Evolutionary conservation across 2,329 filamentous ascomycete species (phyloP).

Genomic region (Colletotrichum gigasporum): DNA sequence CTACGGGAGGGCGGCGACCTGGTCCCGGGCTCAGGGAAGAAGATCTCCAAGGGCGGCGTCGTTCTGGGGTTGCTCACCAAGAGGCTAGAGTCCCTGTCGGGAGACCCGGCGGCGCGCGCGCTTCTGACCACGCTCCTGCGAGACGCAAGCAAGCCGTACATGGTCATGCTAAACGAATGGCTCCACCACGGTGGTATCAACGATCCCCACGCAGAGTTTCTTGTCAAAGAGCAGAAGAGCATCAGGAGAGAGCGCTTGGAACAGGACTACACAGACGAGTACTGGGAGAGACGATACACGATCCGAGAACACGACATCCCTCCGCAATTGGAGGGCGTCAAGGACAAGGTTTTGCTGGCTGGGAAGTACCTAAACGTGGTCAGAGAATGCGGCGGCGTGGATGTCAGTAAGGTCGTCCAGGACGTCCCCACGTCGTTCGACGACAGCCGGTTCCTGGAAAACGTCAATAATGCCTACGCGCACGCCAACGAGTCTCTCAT

Average conservation of each 20-base stretch:
- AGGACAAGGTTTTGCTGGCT: conserved; percentile 92
- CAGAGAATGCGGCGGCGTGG: conserved; percentile 93
- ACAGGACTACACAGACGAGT: conserved; percentile 98
- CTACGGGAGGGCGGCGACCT: conserved; percentile 88
- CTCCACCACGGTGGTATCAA: conserved; percentile 94
- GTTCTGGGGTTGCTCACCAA: conserved; percentile 90
- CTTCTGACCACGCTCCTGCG: conserved; percentile 84
- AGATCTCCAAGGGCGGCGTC: conserved; percentile 95
- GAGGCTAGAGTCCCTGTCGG: conserved; percentile 87
- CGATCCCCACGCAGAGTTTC: conserved; percentile 92
- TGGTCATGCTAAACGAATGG: conserved; percentile 99
- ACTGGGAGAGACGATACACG: conserved; percentile 98
- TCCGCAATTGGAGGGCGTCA: conserved; percentile 88
- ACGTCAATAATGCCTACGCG: conserved; percentile 94
- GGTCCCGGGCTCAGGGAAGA: conserved; percentile 81
- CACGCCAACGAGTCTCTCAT: conserved; percentile 95
- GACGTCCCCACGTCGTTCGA: conserved; percentile 95
- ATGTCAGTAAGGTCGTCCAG: conserved; percentile 86
- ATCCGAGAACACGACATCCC: conserved; percentile 91
- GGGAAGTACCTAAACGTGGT: conserved; percentile 99
- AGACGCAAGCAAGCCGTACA: conserved; percentile 93
- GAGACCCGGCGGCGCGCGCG: conserved; percentile 86
- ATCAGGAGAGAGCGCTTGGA: conserved; percentile 91
- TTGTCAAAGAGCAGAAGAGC: conserved; percentile 95
- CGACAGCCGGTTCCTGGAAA: conserved; percentile 90